A percentile compares a stretch with the other conserved stretches of the same genome.
phyloP scores from a whole-genome alignment of 495 filamentous ascomycete species.

The Aspergillus haitiensis region DNA sequence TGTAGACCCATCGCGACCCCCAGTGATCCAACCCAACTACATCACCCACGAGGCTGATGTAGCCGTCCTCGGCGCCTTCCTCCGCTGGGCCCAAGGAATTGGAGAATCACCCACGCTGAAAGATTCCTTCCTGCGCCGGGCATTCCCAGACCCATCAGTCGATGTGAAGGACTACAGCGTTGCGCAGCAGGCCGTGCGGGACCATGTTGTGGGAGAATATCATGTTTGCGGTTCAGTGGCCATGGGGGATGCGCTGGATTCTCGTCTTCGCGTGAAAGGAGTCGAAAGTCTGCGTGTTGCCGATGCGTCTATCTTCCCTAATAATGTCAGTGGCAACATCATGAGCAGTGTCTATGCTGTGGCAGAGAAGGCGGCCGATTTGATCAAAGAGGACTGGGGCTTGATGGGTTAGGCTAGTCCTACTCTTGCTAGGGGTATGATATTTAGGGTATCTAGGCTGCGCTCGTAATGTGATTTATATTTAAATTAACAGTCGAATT shows the following conservation, averaged over 20 bases:
- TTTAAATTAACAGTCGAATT: too few relatives aligned
- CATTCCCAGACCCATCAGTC: conserved; percentile 23
- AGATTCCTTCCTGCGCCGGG: conserved; percentile 11
- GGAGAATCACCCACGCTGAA: conserved; percentile 23
- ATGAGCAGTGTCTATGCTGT: conserved; percentile 54
- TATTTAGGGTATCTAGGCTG: background rate
- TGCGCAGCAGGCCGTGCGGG: conserved; percentile 23
- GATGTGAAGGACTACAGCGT: conserved; percentile 25
- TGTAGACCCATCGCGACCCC: conserved; percentile 25
- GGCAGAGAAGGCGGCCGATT: conserved; percentile 54
- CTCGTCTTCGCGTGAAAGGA: conserved; percentile 46
- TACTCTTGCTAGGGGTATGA: too few relatives aligned
- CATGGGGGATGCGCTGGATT: conserved; percentile 57
- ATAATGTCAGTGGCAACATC: conserved; percentile 50
- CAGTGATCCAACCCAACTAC: conserved; percentile 32
- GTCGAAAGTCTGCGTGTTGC: conserved; percentile 53
- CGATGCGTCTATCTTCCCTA: conserved; percentile 52
- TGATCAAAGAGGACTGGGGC: conserved; percentile 46
- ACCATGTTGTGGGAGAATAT: conserved; percentile 18
- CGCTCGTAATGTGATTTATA: background rate
- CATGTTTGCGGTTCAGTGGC: conserved; percentile 51
- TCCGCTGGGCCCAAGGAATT: conserved; percentile 30
- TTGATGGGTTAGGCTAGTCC: background rate
- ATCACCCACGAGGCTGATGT: conserved; percentile 39
- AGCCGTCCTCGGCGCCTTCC: conserved; percentile 34